Conservation (phyloP, 2,329 filamentous ascomycete species). For the Diaporthe ilicicola region DNA sequence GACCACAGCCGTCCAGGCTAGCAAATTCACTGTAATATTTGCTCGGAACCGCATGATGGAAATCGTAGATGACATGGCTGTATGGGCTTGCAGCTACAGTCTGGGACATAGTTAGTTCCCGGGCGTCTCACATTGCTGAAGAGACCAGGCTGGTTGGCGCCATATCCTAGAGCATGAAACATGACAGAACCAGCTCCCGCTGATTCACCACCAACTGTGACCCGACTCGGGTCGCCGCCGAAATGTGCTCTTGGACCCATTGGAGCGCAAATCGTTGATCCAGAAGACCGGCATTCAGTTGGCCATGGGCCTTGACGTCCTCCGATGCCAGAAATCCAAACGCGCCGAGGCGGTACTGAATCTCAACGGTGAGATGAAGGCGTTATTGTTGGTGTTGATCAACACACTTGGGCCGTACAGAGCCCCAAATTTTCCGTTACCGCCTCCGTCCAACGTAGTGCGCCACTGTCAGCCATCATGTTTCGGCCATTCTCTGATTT, state of each 20-base stretch:
- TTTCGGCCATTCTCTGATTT: not conserved
- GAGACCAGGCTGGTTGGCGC: conserved; percentile 37
- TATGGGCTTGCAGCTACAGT: conserved; percentile 40
- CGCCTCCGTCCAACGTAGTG: conserved; percentile 32
- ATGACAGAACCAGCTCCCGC: conserved; percentile 39
- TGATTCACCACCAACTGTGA: conserved; percentile 43
- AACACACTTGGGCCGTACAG: conserved; percentile 17
- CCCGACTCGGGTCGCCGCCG: conserved; percentile 43
- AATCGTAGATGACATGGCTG: conserved; percentile 37
- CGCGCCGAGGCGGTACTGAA: conserved; percentile 59
- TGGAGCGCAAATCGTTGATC: conserved; percentile 50
- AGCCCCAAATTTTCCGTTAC: conserved; percentile 14
- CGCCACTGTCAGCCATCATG: not conserved
- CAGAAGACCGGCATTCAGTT: conserved; percentile 49
- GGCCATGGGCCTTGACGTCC: conserved; percentile 37
- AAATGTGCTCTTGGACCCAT: conserved; percentile 59
- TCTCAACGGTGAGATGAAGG: conserved; percentile 54
- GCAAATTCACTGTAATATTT: conserved; percentile 39
- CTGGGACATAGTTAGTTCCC: conserved; percentile 27
- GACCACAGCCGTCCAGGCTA: conserved; percentile 38
- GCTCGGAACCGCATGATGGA: conserved; percentile 36
- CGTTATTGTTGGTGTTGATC: conserved; percentile 39
- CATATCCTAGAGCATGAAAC: conserved; percentile 39
- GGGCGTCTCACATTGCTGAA: conserved; percentile 38
- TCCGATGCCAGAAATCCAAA: conserved; percentile 53